These are phyloP conservation scores for Aotearoamyces nothofagi DNA, from an alignment of 2,329 filamentous ascomycete species.

Conservation along the genomic window DNA sequence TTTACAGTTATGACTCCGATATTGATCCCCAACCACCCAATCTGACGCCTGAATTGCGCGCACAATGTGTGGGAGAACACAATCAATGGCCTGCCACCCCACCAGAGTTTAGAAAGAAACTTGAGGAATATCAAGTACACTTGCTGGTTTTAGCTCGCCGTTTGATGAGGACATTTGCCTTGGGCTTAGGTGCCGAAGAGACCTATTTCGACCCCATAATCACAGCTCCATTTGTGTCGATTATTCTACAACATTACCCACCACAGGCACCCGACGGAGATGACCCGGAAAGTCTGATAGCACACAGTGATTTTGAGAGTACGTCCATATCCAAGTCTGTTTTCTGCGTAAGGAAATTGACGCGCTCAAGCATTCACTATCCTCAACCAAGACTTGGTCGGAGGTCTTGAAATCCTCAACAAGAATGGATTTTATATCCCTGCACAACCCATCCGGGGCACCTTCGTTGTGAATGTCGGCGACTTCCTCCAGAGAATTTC, in stretches of 20 bases:
- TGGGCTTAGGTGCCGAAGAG: conserved; percentile 2
- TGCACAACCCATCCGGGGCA: conserved; percentile 24
- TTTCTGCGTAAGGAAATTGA: too few relatives aligned
- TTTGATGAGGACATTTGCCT: conserved; percentile 3
- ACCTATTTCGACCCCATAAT: conserved; percentile 4
- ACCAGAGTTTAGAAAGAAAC: too few relatives aligned
- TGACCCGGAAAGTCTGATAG: too few relatives aligned
- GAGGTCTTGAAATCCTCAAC: conserved; percentile 29
- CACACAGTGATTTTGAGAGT: conserved; percentile 28
- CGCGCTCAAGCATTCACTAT: conserved; percentile 29
- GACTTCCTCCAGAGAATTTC: too few relatives aligned
- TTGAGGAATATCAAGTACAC: too few relatives aligned
- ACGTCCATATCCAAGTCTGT: too few relatives aligned
- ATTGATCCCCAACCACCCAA: too few relatives aligned
- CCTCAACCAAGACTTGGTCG: conserved; percentile 27
- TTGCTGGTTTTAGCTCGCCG: conserved; percentile 18
- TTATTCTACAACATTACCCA: conserved; percentile 3
- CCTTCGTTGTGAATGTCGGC: conserved; percentile 29
- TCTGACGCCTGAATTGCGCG: too few relatives aligned
- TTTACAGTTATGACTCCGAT: too few relatives aligned
- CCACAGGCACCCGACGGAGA: too few relatives aligned
- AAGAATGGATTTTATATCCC: conserved; percentile 25
- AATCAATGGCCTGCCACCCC: too few relatives aligned
- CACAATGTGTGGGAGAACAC: too few relatives aligned
- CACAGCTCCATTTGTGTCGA: conserved; percentile 1